Base-by-base conservation (phyloP, 805 yeast species). In the Candida stauntonica region DNA sequence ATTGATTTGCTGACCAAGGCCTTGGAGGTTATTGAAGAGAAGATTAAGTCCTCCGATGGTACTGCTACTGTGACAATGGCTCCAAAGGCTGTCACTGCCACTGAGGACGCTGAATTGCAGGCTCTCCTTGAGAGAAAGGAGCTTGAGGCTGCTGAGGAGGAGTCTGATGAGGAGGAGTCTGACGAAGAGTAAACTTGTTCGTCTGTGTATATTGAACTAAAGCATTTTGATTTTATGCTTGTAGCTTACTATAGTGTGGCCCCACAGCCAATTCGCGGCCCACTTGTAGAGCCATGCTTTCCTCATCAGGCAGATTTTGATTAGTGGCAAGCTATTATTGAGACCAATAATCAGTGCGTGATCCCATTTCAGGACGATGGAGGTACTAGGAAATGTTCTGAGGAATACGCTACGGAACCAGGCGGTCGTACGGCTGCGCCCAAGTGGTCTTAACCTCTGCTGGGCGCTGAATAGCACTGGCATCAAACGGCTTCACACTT, bases 1-100 rank as follows among this genome's bases (percentile, higher is more conserved):
- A 74, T 93, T 50, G 84, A 81, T 42, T 67, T 79, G 31, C 73
- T 93, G 58, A 81, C 79, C 58, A 64, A 74, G 51, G 95, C 98
- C 34, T 86, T 93, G 49, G 83, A 75, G 49, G 79, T 73, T 52
- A 84, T 93, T 47, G 73, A 76, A 44, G 77, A 75, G 53, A 71
- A 79, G 35, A 88, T 93, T 55, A 74, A 73, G 44, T 69, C 73
- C 16, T 73, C 77, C 39, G 95, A 87, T 38, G 99, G 99, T 59
- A 75, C 78, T 42, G 83, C 95, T 63, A 86, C 85, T 51, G 83
- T 91, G 48, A 88, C 94, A 38, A 91, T 91, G 97, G 91, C 95
- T 55, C 98, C 99, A 60, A 91, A 89, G 78, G 97, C 98, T 30
- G 98, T 93, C 51, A 88, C 97, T 41, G 98, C 96, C 45, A 86